Evolutionary conservation across 2,329 filamentous ascomycete genomes (phyloP).

Genomic region (Rachicladosporium sp.): DNA sequence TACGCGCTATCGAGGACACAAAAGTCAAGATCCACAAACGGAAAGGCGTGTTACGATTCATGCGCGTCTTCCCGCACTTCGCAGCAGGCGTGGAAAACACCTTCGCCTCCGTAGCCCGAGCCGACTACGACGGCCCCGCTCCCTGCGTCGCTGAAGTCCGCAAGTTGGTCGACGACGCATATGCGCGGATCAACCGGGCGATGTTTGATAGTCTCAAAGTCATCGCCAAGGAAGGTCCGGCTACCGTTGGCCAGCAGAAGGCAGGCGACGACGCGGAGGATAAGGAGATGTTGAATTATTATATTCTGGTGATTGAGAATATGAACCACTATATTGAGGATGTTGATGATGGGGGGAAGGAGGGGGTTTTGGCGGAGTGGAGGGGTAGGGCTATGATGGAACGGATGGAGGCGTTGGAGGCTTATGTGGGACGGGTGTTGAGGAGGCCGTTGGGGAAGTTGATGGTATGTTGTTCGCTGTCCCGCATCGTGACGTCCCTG

Average conservation of each 20-base stretch:
- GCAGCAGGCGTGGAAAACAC: slow-evolving; percentile 74
- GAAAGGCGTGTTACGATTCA: slow-evolving; percentile 90
- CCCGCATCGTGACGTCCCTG: too few relatives aligned
- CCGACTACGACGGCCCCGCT: slow-evolving; percentile 34
- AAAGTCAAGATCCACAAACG: slow-evolving; percentile 99
- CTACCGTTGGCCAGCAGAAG: slow-evolving; percentile 22
- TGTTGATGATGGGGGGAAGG: slow-evolving; percentile 52
- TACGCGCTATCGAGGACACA: slow-evolving; percentile 90
- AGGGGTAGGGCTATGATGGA: slow-evolving; percentile 64
- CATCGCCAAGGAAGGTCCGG: slow-evolving; percentile 63
- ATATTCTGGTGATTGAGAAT: slow-evolving; percentile 94
- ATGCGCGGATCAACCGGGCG: slow-evolving; percentile 75
- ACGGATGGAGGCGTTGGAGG: slow-evolving; percentile 71
- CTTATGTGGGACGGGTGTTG: slow-evolving; percentile 82
- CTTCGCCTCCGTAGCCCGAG: slow-evolving; percentile 40
- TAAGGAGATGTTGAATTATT: slow-evolving; percentile 93
- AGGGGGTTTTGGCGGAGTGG: slow-evolving; percentile 73
- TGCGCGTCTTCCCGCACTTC: slow-evolving; percentile 85
- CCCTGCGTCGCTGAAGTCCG: slow-evolving; percentile 51
- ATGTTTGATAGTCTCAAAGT: slow-evolving; percentile 98
- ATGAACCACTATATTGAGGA: slow-evolving; percentile 97
- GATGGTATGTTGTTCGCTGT: slow-evolving; percentile 35
- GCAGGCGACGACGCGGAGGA: slow-evolving; percentile 60
- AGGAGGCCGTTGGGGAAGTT: slow-evolving; percentile 80
- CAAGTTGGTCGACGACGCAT: slow-evolving; percentile 71